Conservation (phyloP, 2,329 filamentous ascomycete genomes). For the Fusarium pseudocircinatum region DNA sequence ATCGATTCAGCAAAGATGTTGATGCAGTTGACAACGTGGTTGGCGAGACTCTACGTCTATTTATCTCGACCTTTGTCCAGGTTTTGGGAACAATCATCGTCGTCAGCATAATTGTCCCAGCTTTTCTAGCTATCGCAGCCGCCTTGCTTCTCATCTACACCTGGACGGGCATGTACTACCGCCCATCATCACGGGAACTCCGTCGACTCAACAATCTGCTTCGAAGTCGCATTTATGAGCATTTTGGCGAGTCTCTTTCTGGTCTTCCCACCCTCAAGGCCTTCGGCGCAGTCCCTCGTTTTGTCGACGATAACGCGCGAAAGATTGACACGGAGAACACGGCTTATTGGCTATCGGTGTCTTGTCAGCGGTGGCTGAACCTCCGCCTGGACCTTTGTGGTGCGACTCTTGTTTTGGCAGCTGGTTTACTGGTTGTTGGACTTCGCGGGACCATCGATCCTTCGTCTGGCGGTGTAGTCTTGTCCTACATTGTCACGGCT, state of each 20-base stretch:
- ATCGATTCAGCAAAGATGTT: conserved; percentile 23
- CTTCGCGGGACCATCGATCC: conserved; percentile 21
- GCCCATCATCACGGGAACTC: conserved; percentile 8
- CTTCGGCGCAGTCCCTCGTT: conserved; percentile 14
- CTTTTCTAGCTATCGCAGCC: conserved; percentile 11
- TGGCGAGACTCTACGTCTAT: conserved; percentile 10
- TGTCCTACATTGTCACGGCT: conserved; percentile 52
- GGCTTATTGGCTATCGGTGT: conserved; percentile 15
- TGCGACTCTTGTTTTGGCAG: neutral
- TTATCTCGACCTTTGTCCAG: conserved; percentile 20
- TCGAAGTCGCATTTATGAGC: conserved; percentile 27
- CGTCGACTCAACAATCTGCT: conserved; percentile 20
- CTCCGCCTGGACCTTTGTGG: conserved; percentile 16
- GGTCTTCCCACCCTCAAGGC: conserved; percentile 20
- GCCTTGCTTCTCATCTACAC: conserved; percentile 5
- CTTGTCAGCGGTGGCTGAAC: conserved; percentile 21
- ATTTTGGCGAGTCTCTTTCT: conserved; percentile 17
- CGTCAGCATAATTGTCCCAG: conserved; percentile 18
- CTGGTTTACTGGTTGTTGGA: conserved; percentile 13
- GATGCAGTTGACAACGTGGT: conserved; percentile 28
- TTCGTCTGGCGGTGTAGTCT: conserved; percentile 17
- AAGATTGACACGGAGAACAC: conserved; percentile 24
- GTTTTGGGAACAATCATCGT: conserved; percentile 18
- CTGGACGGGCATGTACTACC: conserved; percentile 27
- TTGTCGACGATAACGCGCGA: conserved; percentile 6